phyloP scores from a whole-genome alignment of 1,284 basidiomycete genomes.

The Rhodotorula mucilaginosa region DNA sequence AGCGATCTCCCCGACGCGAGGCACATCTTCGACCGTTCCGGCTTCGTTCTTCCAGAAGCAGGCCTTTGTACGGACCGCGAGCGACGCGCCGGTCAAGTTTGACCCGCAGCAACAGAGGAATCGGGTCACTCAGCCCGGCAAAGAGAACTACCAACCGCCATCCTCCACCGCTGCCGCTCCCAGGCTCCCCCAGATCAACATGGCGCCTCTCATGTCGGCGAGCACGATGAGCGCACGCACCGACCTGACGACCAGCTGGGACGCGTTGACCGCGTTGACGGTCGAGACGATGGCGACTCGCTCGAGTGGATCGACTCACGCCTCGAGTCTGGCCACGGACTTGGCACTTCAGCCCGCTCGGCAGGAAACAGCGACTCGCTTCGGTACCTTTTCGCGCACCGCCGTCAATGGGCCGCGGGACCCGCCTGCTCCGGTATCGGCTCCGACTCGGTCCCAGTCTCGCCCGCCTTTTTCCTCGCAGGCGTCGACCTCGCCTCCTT shows the following conservation, averaged over 20 bases:
- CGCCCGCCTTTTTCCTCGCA: not conserved
- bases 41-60: constrained; percentile 34
- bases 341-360: constrained; percentile 4
- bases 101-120: not conserved
- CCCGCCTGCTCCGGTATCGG: not conserved
- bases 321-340: constrained; percentile 8
- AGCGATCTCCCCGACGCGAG: not conserved
- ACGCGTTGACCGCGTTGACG: constrained; percentile 13
- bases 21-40: constrained; percentile 20
- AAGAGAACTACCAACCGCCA: constrained; percentile 21
- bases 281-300: constrained; percentile 36
- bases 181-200: too few relatives aligned
- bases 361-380: not conserved
- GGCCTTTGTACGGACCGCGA: not conserved
- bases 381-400: not conserved
- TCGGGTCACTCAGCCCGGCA: not conserved
- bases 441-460: not conserved
- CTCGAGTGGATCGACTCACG: constrained; percentile 31
- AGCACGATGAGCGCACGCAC: not conserved
- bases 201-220: not conserved
- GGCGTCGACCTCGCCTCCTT: not conserved
- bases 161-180: not conserved
- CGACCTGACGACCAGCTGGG: constrained; percentile 8
- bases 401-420: too few relatives aligned
- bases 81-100: not conserved